These are phyloP conservation scores for Mycena sp. DNA, from an alignment of 1,284 basidiomycete genomes.

Conservation along the genomic window DNA sequence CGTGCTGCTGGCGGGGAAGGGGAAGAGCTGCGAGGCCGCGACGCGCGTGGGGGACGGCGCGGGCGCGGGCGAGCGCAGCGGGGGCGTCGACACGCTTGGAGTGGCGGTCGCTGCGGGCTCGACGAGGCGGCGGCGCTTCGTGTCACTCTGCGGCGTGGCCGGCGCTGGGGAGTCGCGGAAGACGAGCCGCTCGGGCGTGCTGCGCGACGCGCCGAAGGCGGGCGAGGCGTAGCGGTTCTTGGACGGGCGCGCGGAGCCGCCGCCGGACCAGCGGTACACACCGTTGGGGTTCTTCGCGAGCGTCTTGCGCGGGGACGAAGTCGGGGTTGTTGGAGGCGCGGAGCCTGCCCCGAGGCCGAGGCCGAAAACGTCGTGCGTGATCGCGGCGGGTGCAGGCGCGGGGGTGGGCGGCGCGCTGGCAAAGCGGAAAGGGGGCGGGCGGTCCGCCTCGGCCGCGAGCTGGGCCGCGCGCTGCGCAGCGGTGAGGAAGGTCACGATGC, in stretches of 20 bases:
- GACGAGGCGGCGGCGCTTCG: slow-evolving; percentile 29
- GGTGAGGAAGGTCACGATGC: slow-evolving; percentile 60
- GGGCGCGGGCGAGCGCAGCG: too few relatives aligned
- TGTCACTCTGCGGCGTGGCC: slow-evolving; percentile 31
- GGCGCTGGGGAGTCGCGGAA: slow-evolving; percentile 39
- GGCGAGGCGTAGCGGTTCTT: slow-evolving; percentile 75
- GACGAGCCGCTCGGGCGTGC: slow-evolving; percentile 50
- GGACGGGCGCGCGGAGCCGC: slow-evolving; percentile 66
- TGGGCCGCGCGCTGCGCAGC: too few relatives aligned
- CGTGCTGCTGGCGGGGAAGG: slow-evolving; percentile 24
- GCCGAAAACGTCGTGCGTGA: slow-evolving; percentile 32
- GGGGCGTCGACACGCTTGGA: slow-evolving; percentile 7
- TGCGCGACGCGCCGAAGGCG: slow-evolving; percentile 63
- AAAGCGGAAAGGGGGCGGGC: slow-evolving; percentile 67
- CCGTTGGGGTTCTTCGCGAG: slow-evolving; percentile 78
- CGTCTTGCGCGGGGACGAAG: slow-evolving; percentile 55
- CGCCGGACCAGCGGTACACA: slow-evolving; percentile 72
- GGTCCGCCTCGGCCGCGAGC: slow-evolving; percentile 35
- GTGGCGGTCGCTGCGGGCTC: slow-evolving; percentile 28
- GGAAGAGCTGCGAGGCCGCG: slow-evolving; percentile 18
- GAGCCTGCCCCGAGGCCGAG: slow-evolving; percentile 37
- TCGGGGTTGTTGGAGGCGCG: slow-evolving; percentile 27
- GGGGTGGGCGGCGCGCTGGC: slow-evolving; percentile 62
- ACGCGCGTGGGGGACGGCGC: slow-evolving; percentile 34
- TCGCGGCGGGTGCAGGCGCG: slow-evolving; percentile 53